Percentiles rank a stretch among this genome's conserved stretches.
Conservation (phyloP, 1,284 basidiomycete genomes). For the Tausonia pullulans region DNA sequence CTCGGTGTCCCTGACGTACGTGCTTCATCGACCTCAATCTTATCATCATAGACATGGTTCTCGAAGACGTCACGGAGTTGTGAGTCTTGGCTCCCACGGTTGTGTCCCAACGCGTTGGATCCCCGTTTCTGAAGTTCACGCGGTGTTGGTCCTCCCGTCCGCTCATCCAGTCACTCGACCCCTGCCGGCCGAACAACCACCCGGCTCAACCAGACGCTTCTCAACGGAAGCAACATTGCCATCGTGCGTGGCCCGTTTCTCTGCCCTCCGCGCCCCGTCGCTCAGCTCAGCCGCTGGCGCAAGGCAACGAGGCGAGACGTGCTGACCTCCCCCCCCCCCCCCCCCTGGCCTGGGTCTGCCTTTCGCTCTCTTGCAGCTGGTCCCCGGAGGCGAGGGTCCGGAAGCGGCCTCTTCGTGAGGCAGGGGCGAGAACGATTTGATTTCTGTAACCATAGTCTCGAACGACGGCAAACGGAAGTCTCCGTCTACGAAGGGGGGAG, state of each 20-base stretch:
- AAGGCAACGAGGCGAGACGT: background rate
- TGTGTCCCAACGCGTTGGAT: background rate
- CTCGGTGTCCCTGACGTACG: background rate
- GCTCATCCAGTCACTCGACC: slow-evolving; percentile 59
- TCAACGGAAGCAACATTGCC: slow-evolving; percentile 97
- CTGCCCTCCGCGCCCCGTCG: background rate
- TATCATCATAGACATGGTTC: slow-evolving; percentile 73
- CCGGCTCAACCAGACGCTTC: slow-evolving; percentile 73
- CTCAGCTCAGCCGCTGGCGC: background rate
- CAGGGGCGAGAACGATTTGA: too few species aligned
- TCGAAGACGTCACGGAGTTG: slow-evolving; percentile 97
- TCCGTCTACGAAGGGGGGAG: too few species aligned
- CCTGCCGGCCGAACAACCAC: slow-evolving; percentile 71
- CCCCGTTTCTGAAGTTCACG: background rate
- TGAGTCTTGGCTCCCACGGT: slow-evolving; percentile 35
- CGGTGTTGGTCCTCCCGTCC: background rate
- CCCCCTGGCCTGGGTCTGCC: background rate
- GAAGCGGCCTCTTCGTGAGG: background rate
- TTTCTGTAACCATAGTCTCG: too few species aligned
- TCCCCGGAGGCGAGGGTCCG: slow-evolving; percentile 16
- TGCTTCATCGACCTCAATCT: too few species aligned
- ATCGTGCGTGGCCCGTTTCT: slow-evolving; percentile 50
- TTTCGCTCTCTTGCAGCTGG: slow-evolving; percentile 1
- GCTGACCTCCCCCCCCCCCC: background rate
- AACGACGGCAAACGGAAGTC: too few species aligned